Base-by-base conservation (phyloP, 768 basidiomycete genomes). In the Sporobolomyces pararoseus region DNA sequence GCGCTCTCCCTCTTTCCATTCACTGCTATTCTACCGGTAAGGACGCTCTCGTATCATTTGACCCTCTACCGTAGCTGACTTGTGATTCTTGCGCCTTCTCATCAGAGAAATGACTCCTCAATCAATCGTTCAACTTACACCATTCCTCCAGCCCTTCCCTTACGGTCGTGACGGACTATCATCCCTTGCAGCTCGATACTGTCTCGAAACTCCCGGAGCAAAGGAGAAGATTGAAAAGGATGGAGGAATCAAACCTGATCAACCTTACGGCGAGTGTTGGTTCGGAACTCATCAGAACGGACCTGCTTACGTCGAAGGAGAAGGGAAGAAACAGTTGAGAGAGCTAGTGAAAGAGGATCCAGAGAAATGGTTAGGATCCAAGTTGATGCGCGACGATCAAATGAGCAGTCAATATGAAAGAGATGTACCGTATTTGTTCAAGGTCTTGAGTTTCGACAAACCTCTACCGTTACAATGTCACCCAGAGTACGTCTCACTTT, bases 361-460 rank as follows among this genome's bases (percentile, higher is more conserved):
- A 14, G 32, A 44, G 29, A 62, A 29, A 49, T 75, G 61, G 58
- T 57, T 75, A 2, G 75, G 75, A n/a, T 10, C 49, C n/a, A 68
- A 75, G 34, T 65, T 73, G 7, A 25, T 73, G 13, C 13, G 21
- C 12, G 66, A 73, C 47, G 23, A 67, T 25, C 67, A 71, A 47
- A 75, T 73, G 75, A 3, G 25, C 13, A 9, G 13, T 9, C 62
- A 67, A 39, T 75, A 73, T 51, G 55, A 52, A 55, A 31, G 67
- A 37, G 63, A 75, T 50, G 44, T 75, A 2, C 75, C 75, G 17
- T 75, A 67, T 57, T 53, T 75, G n/a, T 75, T 75, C 66, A 75
- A 75, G 66, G 66, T 75, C 3, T 65, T 75, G 34, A 58, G 53
- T 46, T 75, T 75, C 66, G 75, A 75, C 62, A 75, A 75, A 51